phyloP scores from a whole-genome alignment of 495 filamentous ascomycete genomes.

The Bombardia bombarda region DNA sequence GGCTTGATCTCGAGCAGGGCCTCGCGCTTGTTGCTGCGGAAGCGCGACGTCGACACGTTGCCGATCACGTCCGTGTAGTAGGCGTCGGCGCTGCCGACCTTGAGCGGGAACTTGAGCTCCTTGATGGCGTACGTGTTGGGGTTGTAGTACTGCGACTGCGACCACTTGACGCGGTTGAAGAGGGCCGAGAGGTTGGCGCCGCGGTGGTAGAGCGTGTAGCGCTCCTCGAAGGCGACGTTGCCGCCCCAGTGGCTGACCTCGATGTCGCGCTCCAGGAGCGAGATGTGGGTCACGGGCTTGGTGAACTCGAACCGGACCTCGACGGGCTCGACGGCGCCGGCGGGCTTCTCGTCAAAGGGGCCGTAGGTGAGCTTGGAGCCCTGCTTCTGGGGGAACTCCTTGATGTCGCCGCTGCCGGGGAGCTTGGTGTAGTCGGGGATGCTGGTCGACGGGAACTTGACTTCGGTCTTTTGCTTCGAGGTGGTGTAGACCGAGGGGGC shows the following conservation, averaged over 20 bases:
- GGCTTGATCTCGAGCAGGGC: conserved; percentile 80
- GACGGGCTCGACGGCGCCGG: conserved; percentile 62
- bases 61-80: conserved; percentile 98
- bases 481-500: conserved; percentile 73
- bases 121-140: conserved; percentile 69
- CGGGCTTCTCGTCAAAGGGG: conserved; percentile 71
- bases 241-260: conserved; percentile 98
- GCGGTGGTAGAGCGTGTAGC: conserved; percentile 81
- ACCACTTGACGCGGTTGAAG: conserved; percentile 83
- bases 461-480: conserved; percentile 88
- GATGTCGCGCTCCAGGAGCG: conserved; percentile 74
- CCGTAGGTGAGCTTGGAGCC: conserved; percentile 86
- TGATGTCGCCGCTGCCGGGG: conserved; percentile 50
- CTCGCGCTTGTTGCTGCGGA: conserved; percentile 69
- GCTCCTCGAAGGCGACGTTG: conserved; percentile 88
- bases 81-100: conserved; percentile 66
- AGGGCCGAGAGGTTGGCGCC: conserved; percentile 75
- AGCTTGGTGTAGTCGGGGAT: conserved; percentile 80
- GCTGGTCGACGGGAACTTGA: conserved; percentile 74
- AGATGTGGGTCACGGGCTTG: conserved; percentile 72
- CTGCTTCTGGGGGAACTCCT: conserved; percentile 68
- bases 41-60: conserved; percentile 90
- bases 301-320: conserved; percentile 92
- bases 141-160: conserved; percentile 66
- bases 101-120: conserved; percentile 71